Conservation (phyloP, 495 filamentous ascomycete species). For the Jackrogersella multiformis region DNA sequence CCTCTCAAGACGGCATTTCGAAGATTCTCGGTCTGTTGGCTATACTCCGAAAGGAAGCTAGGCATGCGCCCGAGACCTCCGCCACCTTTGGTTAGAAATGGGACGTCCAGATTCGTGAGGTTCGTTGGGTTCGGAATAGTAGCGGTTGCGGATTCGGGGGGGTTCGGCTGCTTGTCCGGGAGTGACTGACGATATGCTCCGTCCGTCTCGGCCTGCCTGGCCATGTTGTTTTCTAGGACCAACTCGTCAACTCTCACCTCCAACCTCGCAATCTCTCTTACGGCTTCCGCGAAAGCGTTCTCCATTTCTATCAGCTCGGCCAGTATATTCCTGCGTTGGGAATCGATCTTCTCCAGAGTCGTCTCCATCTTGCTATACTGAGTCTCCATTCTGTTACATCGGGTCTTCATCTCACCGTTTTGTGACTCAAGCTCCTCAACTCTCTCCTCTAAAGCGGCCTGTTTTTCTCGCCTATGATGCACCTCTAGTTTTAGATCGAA, state of each 20-base stretch:
- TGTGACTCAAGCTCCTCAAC: conserved; percentile 67
- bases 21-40: conserved; percentile 69
- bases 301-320: conserved; percentile 78
- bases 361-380: conserved; percentile 55
- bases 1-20: conserved; percentile 69
- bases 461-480: conserved; percentile 72
- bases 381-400: conserved; percentile 55
- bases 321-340: conserved; percentile 54
- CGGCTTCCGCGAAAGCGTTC: conserved; percentile 81
- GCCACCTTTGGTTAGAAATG: conserved; percentile 27
- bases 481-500: conserved; percentile 91
- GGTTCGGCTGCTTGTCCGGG: conserved; percentile 7
- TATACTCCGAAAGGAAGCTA: conserved; percentile 71
- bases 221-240: conserved; percentile 53
- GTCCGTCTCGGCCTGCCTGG: conserved; percentile 48
- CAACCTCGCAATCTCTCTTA: conserved; percentile 77
- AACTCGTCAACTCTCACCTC: conserved; percentile 73
- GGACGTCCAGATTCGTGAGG: conserved; percentile 12
- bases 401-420: conserved; percentile 53
- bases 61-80: conserved; percentile 63
- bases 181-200: conserved; percentile 41
- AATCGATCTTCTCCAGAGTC: neutral
- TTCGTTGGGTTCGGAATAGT: conserved; percentile 34
- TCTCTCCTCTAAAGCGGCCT: conserved; percentile 65
- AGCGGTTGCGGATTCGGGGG: conserved; percentile 14